phyloP scores from a whole-genome alignment of 169 alveolate species.

The Plasmodium vivax region DNA sequence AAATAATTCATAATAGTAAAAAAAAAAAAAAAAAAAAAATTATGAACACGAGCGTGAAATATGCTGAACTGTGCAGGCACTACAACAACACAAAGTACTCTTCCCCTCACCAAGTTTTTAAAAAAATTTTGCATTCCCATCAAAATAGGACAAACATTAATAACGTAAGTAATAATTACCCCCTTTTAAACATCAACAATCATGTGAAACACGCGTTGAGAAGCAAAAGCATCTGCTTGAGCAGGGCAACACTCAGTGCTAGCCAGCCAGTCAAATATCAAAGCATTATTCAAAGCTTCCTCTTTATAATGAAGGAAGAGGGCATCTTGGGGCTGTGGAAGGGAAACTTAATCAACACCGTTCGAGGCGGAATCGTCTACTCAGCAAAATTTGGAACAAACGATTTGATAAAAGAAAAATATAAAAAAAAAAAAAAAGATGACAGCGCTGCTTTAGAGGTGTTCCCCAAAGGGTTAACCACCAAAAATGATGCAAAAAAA shows the following conservation, averaged over 20 bases:
- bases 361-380: slow-evolving; percentile 88
- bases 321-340: slow-evolving; percentile 89
- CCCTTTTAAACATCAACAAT: slow-evolving; percentile 20
- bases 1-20: slow-evolving; percentile 19
- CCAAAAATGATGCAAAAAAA: slow-evolving; percentile 19
- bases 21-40: slow-evolving; percentile 12
- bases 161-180: slow-evolving; percentile 36
- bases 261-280: slow-evolving; percentile 77
- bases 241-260: not conserved
- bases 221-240: slow-evolving; percentile 8
- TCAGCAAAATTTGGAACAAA: slow-evolving; percentile 90
- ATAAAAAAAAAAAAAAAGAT: slow-evolving; percentile 67
- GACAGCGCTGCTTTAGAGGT: slow-evolving; percentile 13
- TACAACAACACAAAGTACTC: not conserved
- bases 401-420: slow-evolving; percentile 82
- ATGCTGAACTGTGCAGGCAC: not conserved
- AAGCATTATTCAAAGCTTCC: slow-evolving; percentile 80
- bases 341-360: slow-evolving; percentile 87
- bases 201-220: slow-evolving; percentile 11
- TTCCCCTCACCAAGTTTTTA: slow-evolving; percentile 28
- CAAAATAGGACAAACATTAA: slow-evolving; percentile 6
- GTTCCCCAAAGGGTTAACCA: slow-evolving; percentile 7
- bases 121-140: slow-evolving; percentile 13
- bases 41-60: not conserved
- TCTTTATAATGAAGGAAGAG: slow-evolving; percentile 86